Evolutionary conservation across 129 eudicot species (phyloP), one percentile per base, ranked within the genome.

Genomic region (Gnaphalium uliginosum): DNA sequence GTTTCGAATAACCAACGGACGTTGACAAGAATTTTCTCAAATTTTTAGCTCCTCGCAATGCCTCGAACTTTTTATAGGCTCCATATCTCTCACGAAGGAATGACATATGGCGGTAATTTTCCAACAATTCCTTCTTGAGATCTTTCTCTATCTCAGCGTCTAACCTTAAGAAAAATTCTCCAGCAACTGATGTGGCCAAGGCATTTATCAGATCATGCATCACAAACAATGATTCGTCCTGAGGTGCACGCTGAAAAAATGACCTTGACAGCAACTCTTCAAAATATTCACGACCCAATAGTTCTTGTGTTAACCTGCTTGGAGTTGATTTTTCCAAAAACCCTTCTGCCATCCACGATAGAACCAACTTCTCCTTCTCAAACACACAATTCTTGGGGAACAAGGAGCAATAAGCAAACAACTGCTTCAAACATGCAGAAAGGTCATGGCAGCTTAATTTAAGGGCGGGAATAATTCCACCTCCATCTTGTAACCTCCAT

Each of bases 181-280:
- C 80, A 19, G 82, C 83, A 61, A 83, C 79, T 23, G 25, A 71
- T 15, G 63, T 71, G 6, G 87, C 83, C 25, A 83, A 39, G 54
- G 81, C 85, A 66, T 78, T 70, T 21, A 80, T 78, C 17, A 86
- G 37, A 50, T 86, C 87, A 77, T 86, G 85, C 84, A 83, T 78
- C 21, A 78, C 75, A 39, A 35, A 80, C 14, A 54, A 13, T 1
- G 74, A 80, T 48, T 30, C 62, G 9, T 53, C 30, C 22, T 74
- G 53, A 66, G 68, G 33, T 8, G 67, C 76, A 19, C 10, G 73
- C 4, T 75, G 83, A 48, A 85, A 85, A 69, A 85, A 82, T 0
- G 86, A 76, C 58, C 80, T 71, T 65, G 73, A 58, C 33, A 85
- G 26, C 23, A 82, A 24, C 24, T 71, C 74, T 1, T 71, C 57